Percentiles rank a stretch among this genome's conserved stretches.
These are phyloP conservation scores for Coriolopsis trogii DNA, from an alignment of 1,284 basidiomycete genomes.

Conservation along the genomic window DNA sequence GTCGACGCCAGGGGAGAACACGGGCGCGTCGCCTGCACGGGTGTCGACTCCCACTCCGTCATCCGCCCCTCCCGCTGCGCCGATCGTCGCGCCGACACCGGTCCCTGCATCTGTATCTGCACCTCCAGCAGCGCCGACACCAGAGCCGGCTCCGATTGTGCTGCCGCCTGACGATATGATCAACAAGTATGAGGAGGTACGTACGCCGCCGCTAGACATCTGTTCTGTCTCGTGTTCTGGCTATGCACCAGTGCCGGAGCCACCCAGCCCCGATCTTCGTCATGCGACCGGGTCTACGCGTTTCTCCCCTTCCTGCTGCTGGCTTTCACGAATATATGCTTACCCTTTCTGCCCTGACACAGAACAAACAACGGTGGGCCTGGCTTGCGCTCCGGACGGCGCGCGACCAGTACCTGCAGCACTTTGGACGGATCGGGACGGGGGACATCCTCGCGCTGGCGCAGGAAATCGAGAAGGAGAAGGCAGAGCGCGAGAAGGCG, in stretches of 20 bases:
- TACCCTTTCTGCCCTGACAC: constrained; percentile 2
- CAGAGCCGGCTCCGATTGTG: constrained; percentile 24
- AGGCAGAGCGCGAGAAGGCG: constrained; percentile 37
- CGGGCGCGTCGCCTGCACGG: constrained; percentile 26
- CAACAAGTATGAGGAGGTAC: constrained; percentile 62
- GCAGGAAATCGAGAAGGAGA: constrained; percentile 70
- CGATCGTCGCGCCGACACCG: no score
- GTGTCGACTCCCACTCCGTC: constrained; percentile 34
- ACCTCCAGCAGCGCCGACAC: constrained; percentile 18
- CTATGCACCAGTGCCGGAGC: no score
- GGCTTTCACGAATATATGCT: no score
- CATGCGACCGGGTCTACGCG: no score
- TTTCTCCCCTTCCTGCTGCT: no score
- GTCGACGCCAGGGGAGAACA: constrained; percentile 29
- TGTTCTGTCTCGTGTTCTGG: neutral
- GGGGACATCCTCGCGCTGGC: constrained; percentile 68
- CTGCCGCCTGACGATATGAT: constrained; percentile 53
- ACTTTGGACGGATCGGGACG: constrained; percentile 80
- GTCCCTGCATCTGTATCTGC: no score
- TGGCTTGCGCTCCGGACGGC: constrained; percentile 81
- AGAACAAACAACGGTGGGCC: constrained; percentile 74
- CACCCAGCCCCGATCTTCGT: no score
- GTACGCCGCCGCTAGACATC: constrained; percentile 13
- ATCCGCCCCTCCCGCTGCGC: constrained; percentile 15
- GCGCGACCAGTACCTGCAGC: constrained; percentile 69